These are phyloP conservation scores for Penicillium paradoxum DNA, from an alignment of 495 filamentous ascomycete genomes.

Conservation along the genomic window DNA sequence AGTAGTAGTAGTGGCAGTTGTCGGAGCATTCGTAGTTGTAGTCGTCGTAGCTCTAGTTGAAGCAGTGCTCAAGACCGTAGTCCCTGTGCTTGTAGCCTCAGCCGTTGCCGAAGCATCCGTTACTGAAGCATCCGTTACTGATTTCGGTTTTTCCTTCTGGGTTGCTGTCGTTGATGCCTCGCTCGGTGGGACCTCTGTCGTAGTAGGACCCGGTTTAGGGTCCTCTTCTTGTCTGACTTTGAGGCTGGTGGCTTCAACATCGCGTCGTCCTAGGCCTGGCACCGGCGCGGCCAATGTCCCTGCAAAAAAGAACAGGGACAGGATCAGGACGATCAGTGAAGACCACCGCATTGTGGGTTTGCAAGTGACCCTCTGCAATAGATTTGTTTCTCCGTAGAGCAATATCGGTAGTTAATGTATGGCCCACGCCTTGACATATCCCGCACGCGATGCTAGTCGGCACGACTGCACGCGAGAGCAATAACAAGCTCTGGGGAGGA, in stretches of 20 bases:
- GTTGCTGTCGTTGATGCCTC: background rate
- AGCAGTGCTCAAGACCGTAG: conserved; percentile 8
- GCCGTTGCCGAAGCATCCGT: conserved; percentile 11
- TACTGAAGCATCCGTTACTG: conserved; percentile 13
- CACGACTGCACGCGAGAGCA: background rate
- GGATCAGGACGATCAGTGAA: conserved; percentile 5
- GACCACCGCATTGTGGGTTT: conserved; percentile 21
- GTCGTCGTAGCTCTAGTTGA: conserved; percentile 11
- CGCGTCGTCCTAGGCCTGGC: background rate
- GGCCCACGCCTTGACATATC: background rate
- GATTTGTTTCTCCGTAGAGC: background rate
- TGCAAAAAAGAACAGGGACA: conserved; percentile 7
- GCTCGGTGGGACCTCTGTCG: conserved; percentile 1
- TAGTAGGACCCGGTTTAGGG: conserved; percentile 5
- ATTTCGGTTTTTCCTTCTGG: conserved; percentile 3
- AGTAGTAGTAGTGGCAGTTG: conserved; percentile 10
- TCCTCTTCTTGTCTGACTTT: conserved; percentile 1
- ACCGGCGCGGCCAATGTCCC: conserved; percentile 18
- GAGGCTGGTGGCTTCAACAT: conserved; percentile 1
- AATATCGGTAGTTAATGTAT: background rate
- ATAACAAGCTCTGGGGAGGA: background rate
- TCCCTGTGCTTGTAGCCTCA: conserved; percentile 16
- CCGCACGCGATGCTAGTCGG: background rate
- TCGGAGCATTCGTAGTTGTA: conserved; percentile 8
- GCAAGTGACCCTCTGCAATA: no score